Percentiles rank a stretch among this genome's conserved stretches.
These are phyloP conservation scores for Mucor saturninus DNA, from an alignment of 371 early-diverging fungal genomes.

Conservation along the genomic window DNA sequence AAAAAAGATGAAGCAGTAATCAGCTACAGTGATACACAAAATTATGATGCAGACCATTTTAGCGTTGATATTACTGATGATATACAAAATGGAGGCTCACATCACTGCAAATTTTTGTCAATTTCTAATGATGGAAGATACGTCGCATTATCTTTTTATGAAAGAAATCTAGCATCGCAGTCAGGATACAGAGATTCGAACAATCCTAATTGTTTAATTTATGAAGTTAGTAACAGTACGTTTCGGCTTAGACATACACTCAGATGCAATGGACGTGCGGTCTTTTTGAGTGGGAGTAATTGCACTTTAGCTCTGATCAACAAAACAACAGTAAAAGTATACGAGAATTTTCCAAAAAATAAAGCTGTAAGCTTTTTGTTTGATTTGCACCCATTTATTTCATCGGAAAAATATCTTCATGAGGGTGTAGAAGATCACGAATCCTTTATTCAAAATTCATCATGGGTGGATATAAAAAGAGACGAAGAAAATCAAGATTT, in stretches of 20 bases:
- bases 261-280: conserved; percentile 6
- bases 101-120: conserved; percentile 9
- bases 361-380: neutral
- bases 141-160: conserved; percentile 4
- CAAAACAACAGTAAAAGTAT: neutral
- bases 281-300: neutral
- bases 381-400: neutral
- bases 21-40: neutral
- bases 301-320: neutral
- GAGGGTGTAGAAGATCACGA: neutral
- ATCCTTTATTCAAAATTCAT: neutral
- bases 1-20: neutral
- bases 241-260: neutral
- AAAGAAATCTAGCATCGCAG: neutral
- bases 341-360: neutral
- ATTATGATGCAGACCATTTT: neutral
- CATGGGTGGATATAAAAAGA: neutral
- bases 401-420: neutral
- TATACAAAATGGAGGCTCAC: neutral
- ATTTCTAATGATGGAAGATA: conserved; percentile 5
- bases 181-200: neutral
- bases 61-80: neutral
- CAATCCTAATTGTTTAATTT: conserved; percentile 2
- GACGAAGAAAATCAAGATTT: neutral
- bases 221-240: neutral